Conservation (phyloP, 2,329 filamentous ascomycete genomes). For the Claviceps arundinis region DNA sequence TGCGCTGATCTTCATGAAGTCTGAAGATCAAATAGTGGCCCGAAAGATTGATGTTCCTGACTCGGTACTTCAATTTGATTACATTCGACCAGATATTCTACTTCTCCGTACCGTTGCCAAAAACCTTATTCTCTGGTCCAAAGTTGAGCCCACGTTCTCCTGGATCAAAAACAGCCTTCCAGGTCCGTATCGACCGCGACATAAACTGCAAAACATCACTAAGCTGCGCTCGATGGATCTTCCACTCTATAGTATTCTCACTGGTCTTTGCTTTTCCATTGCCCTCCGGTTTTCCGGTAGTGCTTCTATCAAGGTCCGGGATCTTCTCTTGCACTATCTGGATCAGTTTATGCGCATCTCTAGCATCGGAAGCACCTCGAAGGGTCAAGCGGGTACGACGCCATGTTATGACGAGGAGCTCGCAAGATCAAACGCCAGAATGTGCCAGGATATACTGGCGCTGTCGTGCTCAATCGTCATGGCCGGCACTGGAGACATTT, state of each 20-base stretch:
- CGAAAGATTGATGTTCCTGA: conserved; percentile 89
- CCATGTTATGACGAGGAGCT: conserved; percentile 70
- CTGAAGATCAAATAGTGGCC: conserved; percentile 73
- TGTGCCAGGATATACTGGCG: conserved; percentile 81
- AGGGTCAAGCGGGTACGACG: conserved; percentile 15
- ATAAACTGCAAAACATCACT: conserved; percentile 44
- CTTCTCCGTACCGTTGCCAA: conserved; percentile 79
- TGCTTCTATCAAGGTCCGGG: conserved; percentile 55
- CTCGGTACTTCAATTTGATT: conserved; percentile 83
- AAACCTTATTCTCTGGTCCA: conserved; percentile 86
- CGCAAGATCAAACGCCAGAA: conserved; percentile 68
- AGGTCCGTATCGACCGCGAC: conserved; percentile 47
- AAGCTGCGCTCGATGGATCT: conserved; percentile 69
- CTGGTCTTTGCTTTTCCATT: conserved; percentile 74
- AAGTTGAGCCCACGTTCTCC: conserved; percentile 55
- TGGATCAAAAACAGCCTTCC: conserved; percentile 74
- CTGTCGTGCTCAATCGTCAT: conserved; percentile 78
- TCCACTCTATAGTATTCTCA: conserved; percentile 83
- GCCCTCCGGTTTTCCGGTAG: conserved; percentile 65
- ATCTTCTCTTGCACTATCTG: conserved; percentile 71
- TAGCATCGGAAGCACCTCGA: conserved; percentile 32
- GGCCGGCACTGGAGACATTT: conserved; percentile 86
- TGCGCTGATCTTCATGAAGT: conserved; percentile 93
- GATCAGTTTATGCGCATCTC: conserved; percentile 76
- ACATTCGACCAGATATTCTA: conserved; percentile 85